Evolutionary conservation across 73 alveolate species (phyloP).

Genomic region (Tetrahymena borealis): DNA sequence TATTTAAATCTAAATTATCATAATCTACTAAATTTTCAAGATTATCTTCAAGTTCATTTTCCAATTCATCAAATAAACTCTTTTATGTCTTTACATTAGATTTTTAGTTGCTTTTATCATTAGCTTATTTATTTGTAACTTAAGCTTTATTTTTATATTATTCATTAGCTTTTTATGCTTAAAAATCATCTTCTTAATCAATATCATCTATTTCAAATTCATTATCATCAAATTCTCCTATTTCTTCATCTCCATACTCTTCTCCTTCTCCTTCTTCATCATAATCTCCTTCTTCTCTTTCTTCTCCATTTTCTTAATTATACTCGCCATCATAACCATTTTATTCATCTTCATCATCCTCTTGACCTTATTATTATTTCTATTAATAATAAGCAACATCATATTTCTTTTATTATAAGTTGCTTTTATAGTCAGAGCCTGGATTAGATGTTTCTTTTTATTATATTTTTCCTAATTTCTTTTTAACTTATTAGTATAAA

Average conservation of each 20-base stretch:
- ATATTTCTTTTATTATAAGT: background rate
- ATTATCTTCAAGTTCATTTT: background rate
- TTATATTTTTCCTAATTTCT: background rate
- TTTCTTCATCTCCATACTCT: background rate
- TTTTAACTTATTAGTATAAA: background rate
- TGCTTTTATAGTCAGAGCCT: background rate
- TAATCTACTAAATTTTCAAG: constrained; percentile 13
- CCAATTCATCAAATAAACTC: background rate
- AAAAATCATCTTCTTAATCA: background rate
- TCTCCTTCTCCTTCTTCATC: background rate
- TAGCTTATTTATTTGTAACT: background rate
- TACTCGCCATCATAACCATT: no score
- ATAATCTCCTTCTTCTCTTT: background rate
- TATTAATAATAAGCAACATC: background rate
- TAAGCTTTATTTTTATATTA: background rate
- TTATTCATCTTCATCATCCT: no score
- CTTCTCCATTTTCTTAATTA: background rate
- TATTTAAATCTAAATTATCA: constrained; percentile 41
- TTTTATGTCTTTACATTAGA: background rate
- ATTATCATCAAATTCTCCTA: constrained; percentile 3
- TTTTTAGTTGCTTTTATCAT: background rate
- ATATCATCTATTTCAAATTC: constrained; percentile 7
- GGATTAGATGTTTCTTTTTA: background rate
- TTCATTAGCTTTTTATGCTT: background rate
- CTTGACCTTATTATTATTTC: background rate